phyloP scores from a whole-genome alignment of 345 rosid genomes.

The Rhodomyrtus tomentosa region DNA sequence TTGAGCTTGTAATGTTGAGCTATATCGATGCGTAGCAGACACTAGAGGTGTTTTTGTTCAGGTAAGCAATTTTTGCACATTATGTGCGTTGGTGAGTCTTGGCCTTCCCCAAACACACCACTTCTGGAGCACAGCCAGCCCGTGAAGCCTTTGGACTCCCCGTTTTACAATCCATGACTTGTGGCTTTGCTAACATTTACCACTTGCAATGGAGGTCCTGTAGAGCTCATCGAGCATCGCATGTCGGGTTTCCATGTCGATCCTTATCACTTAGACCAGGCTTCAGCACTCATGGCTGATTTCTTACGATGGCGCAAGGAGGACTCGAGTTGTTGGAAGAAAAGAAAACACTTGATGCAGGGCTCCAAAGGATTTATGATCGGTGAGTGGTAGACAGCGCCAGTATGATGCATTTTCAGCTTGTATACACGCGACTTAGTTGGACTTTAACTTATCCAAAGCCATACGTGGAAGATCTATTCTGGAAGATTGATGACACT shows the following conservation, averaged over 20 bases:
- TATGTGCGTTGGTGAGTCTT: not conserved
- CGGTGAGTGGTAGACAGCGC: not conserved
- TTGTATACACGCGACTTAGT: not conserved
- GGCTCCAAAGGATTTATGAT: not conserved
- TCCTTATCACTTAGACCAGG: not conserved
- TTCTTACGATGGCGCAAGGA: not conserved
- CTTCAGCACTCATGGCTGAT: not conserved
- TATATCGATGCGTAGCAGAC: not conserved
- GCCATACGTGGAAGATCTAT: constrained; percentile 93
- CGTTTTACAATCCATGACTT: constrained; percentile 32
- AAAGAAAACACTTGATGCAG: not conserved
- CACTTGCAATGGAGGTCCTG: constrained; percentile 31
- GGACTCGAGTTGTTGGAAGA: not conserved
- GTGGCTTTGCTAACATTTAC: constrained; percentile 35
- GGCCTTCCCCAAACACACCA: not conserved
- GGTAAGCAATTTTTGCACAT: not conserved
- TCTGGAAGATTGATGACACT: constrained; percentile 83
- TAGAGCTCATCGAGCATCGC: constrained; percentile 32
- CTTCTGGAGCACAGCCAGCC: constrained; percentile 16
- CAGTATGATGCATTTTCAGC: not conserved
- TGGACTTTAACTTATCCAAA: constrained; percentile 1
- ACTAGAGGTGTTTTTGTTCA: not conserved
- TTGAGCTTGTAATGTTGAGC: constrained; percentile 2
- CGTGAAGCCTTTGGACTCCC: constrained; percentile 35
- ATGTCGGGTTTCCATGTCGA: constrained; percentile 27